Percentiles rank a stretch among this genome's conserved stretches.
phyloP scores from a whole-genome alignment of 2,329 filamentous ascomycete species.

The Nemania sp. region DNA sequence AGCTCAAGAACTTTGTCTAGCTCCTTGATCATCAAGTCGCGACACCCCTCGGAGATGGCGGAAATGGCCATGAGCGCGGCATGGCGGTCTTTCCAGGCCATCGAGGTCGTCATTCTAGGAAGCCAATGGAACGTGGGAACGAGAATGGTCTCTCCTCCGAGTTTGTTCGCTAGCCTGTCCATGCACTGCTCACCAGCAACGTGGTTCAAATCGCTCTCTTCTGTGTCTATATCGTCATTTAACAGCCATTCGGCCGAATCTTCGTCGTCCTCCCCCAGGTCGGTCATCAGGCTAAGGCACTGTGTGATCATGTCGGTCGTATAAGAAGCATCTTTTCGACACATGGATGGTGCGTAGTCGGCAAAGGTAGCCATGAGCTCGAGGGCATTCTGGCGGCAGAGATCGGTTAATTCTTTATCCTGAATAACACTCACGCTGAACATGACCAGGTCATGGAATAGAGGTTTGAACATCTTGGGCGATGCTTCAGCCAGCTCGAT shows the following conservation, averaged over 20 bases:
- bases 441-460: slow-evolving; percentile 91
- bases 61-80: slow-evolving; percentile 98
- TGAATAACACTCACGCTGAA: slow-evolving; percentile 94
- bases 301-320: slow-evolving; percentile 98
- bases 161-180: slow-evolving; percentile 95
- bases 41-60: slow-evolving; percentile 95
- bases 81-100: slow-evolving; percentile 92
- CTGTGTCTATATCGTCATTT: slow-evolving; percentile 90
- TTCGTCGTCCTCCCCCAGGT: slow-evolving; percentile 91
- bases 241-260: slow-evolving; percentile 92
- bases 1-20: slow-evolving; percentile 91
- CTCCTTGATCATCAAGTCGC: slow-evolving; percentile 93
- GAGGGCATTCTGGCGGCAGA: slow-evolving; percentile 89
- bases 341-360: slow-evolving; percentile 91
- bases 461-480: slow-evolving; percentile 93
- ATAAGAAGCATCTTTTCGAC: slow-evolving; percentile 89
- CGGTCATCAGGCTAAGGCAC: slow-evolving; percentile 96
- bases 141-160: slow-evolving; percentile 90
- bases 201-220: slow-evolving; percentile 96
- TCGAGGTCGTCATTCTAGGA: slow-evolving; percentile 94
- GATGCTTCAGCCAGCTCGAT: slow-evolving; percentile 95
- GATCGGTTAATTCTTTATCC: slow-evolving; percentile 90
- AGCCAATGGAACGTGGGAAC: slow-evolving; percentile 96
- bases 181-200: slow-evolving; percentile 98
- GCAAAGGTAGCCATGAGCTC: slow-evolving; percentile 98